phyloP scores from a whole-genome alignment of 768 basidiomycete species.

The Boletus pseudopeckii region DNA sequence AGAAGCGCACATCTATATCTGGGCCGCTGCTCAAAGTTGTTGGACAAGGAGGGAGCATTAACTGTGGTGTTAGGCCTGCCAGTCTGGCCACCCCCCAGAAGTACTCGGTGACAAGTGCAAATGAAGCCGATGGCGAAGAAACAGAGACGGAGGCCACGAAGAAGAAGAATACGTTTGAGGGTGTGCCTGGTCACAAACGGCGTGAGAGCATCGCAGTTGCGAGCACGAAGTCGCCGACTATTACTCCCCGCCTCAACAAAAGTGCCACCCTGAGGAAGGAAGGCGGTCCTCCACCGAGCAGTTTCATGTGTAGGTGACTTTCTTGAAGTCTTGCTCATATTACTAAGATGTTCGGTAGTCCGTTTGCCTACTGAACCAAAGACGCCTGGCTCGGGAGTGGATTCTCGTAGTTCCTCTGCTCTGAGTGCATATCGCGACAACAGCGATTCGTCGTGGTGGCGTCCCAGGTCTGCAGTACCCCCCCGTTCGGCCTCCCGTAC shows the following conservation, averaged over 20 bases:
- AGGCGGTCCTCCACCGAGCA: slow-evolving; percentile 52
- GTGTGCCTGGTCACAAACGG: slow-evolving; percentile 83
- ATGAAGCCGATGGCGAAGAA: slow-evolving; percentile 29
- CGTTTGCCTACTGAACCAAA: slow-evolving; percentile 42
- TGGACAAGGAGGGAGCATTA: background rate
- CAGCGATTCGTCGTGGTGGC: slow-evolving; percentile 8
- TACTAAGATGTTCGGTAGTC: slow-evolving; percentile 36
- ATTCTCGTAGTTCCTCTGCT: slow-evolving; percentile 43
- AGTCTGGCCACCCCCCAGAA: slow-evolving; percentile 12
- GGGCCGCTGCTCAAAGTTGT: slow-evolving; percentile 10
- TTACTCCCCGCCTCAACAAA: slow-evolving; percentile 43
- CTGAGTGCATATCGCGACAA: slow-evolving; percentile 29
- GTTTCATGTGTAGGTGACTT: slow-evolving; percentile 63
- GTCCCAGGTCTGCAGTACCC: slow-evolving; percentile 19
- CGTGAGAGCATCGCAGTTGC: slow-evolving; percentile 71
- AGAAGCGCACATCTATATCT: slow-evolving; percentile 37
- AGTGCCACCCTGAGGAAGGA: slow-evolving; percentile 46
- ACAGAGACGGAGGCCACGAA: slow-evolving; percentile 24
- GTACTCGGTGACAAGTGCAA: slow-evolving; percentile 15
- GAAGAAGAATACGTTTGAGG: slow-evolving; percentile 59
- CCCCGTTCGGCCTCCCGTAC: slow-evolving; percentile 45
- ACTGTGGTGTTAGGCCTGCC: slow-evolving; percentile 2
- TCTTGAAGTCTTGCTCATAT: background rate
- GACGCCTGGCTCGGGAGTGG: slow-evolving; percentile 34
- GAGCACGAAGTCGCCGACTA: slow-evolving; percentile 41